These are phyloP conservation scores for Catunica adiposa DNA, from an alignment of 2,329 filamentous ascomycete species.

Conservation along the genomic window DNA sequence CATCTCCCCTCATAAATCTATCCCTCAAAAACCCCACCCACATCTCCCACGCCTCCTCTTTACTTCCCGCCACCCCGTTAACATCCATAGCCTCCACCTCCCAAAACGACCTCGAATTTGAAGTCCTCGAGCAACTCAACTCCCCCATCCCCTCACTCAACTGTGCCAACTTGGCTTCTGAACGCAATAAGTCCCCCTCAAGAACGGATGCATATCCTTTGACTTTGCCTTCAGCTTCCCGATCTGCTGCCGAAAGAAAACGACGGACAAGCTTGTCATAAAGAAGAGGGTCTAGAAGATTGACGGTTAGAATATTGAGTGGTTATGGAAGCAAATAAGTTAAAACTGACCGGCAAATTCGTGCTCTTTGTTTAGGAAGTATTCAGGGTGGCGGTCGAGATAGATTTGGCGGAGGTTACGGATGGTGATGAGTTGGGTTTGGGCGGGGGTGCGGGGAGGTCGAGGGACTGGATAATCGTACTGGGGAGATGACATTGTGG, in stretches of 20 bases:
- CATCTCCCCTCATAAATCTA: constrained; percentile 58
- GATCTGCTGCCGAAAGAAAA: constrained; percentile 57
- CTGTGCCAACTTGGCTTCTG: constrained; percentile 53
- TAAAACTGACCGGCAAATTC: constrained; percentile 34
- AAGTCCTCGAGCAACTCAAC: neutral
- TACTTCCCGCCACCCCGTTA: neutral
- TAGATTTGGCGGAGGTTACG: constrained; percentile 70
- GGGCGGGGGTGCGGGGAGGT: constrained; percentile 24
- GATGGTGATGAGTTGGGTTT: constrained; percentile 33
- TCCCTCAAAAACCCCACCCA: constrained; percentile 60
- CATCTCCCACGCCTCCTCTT: constrained; percentile 47
- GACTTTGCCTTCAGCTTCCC: constrained; percentile 51
- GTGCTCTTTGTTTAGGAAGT: constrained; percentile 43
- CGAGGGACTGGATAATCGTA: neutral
- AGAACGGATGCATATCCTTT: constrained; percentile 69
- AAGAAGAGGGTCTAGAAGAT: constrained; percentile 51
- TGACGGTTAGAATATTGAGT: neutral
- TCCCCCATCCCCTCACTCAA: constrained; percentile 6
- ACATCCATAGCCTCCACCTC: neutral
- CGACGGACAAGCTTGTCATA: constrained; percentile 67
- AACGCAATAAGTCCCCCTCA: constrained; percentile 59
- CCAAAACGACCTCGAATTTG: neutral
- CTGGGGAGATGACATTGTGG: no score
- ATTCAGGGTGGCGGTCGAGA: constrained; percentile 53
- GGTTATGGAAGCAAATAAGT: neutral